Conservation (phyloP, 352 stramenopile genomes). For the Plasmopara halstedii region DNA sequence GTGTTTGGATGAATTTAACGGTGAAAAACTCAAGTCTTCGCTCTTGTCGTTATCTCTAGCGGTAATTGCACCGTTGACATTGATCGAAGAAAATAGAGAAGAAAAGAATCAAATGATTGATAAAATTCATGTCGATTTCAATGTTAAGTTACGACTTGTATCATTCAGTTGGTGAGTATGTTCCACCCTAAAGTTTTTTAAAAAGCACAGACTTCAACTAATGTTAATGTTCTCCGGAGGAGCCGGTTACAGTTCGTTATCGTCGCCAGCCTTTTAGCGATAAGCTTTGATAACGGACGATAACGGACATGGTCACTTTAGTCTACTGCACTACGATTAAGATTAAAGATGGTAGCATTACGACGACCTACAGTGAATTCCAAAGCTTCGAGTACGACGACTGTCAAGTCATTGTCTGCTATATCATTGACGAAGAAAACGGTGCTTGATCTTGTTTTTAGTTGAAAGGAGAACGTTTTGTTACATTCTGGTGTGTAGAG, state of each 20-base stretch:
- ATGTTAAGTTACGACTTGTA: too few relatives aligned
- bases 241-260: not conserved
- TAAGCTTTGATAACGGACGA: constrained; percentile 4
- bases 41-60: too few relatives aligned
- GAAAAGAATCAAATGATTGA: too few relatives aligned
- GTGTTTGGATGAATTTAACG: too few relatives aligned
- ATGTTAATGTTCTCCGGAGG: not conserved
- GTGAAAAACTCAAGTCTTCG: too few relatives aligned
- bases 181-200: too few relatives aligned
- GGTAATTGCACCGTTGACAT: too few relatives aligned
- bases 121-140: too few relatives aligned
- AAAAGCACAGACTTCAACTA: too few relatives aligned
- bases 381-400: constrained; percentile 32
- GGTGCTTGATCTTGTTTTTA: constrained; percentile 5
- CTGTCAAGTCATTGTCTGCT: constrained; percentile 46
- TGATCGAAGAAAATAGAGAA: too few relatives aligned
- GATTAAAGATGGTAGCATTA: constrained; percentile 12
- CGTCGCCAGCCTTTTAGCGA: not conserved
- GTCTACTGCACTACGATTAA: not conserved
- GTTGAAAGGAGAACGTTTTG: too few relatives aligned
- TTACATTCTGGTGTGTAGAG: constrained; percentile 22
- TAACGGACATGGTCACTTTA: constrained; percentile 2
- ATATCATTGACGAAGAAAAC: constrained; percentile 57
- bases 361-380: constrained; percentile 38
- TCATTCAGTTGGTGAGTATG: too few relatives aligned